Evolutionary conservation across 495 filamentous ascomycete genomes (phyloP), one percentile per base, ranked within the genome.

Genomic region (Hyaloscypha hepaticicola): DNA sequence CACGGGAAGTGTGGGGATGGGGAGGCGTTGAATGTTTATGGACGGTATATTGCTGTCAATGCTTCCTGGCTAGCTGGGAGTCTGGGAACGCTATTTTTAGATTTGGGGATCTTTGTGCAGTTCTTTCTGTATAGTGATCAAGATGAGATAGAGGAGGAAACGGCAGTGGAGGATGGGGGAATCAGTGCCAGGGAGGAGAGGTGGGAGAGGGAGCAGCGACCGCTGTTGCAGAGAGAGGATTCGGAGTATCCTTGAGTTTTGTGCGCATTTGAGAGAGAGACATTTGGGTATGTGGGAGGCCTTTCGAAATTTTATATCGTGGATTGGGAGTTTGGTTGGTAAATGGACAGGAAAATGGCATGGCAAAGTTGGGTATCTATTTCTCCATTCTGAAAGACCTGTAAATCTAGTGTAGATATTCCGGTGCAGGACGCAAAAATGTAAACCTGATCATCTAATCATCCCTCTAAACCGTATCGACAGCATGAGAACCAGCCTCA

Each of bases 11-110:
- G 88, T 73, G 65, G 65, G 26, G 72, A 75, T 4, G 86, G 87
- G 5, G 87, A 92, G 69, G 80, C 80, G 0, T 65, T 68, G 9
- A 69, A 59, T 7, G 72, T 91, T 22, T 98, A 96, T 76, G 82
- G 83, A 38, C 78, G 80, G 60, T 96, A 98, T 77, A 85, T 98
- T 6, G 77, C 90, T 6, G 89, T 97, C 21, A 99, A 99, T 75
- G 70, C 90, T 28, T 90, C 86, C 6, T 99, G 95, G 95, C 63
- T 99, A 70, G 78, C 93, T 16, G 95, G 95, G 3, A 96, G 93
- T 72, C 79, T 92, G 45, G 95, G 96, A 1, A 97, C 94, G 16
- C 74, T 99, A 65, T 67, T 92, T 49, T 74, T 97, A 66, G 95
- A 99, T 75, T 72, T 89, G 70, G 84, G 79, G 22, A 96, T 99